Evolutionary conservation across 106 monocot genomes (phyloP).

Genomic region (Amphibolis antarctica): DNA sequence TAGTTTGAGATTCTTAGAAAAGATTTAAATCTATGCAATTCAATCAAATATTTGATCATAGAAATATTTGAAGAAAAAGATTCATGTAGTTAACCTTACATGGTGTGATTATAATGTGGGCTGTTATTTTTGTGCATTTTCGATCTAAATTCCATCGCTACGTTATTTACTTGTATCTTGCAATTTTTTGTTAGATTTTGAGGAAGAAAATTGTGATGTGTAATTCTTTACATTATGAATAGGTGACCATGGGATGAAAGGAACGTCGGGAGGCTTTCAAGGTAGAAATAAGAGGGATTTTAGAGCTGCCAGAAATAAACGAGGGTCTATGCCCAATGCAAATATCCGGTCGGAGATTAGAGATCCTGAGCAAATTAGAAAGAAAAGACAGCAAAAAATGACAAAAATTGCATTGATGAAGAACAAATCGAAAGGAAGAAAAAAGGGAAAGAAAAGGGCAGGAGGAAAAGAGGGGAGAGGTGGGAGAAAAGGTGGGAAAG

Average conservation of each 20-base stretch:
- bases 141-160: too few species aligned
- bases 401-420: constrained; percentile 29
- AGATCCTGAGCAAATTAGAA: constrained; percentile 73
- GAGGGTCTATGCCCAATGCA: constrained; percentile 45
- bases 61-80: too few species aligned
- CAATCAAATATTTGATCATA: too few species aligned
- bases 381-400: constrained; percentile 71
- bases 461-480: constrained; percentile 2
- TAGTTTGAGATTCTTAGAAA: too few species aligned
- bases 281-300: constrained; percentile 14
- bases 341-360: constrained; percentile 58
- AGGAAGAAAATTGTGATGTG: too few species aligned
- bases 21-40: too few species aligned
- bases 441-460: constrained; percentile 3
- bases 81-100: too few species aligned
- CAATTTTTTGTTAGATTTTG: too few species aligned
- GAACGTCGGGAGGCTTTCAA: constrained; percentile 2
- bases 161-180: too few species aligned
- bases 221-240: background rate
- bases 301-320: constrained; percentile 18
- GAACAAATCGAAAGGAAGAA: constrained; percentile 40
- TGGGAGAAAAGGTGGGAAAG: background rate
- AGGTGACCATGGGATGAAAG: constrained; percentile 1
- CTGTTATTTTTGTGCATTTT: too few species aligned
- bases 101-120: too few species aligned